Evolutionary conservation across 176 grass and related monocot genomes (phyloP).

Genomic region (Juncus inflexus): DNA sequence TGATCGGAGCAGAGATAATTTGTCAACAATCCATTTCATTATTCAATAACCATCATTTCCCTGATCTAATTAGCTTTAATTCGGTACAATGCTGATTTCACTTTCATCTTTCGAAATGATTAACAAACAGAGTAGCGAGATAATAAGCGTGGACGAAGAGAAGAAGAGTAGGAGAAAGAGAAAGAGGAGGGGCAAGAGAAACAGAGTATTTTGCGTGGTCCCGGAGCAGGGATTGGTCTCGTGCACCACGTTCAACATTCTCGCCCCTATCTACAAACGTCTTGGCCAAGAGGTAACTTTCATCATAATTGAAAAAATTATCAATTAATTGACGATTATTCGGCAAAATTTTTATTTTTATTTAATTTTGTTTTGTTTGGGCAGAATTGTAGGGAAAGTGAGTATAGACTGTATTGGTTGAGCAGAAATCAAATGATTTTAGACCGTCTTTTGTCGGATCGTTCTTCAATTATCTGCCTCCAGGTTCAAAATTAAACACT

Average conservation of each 20-base stretch:
- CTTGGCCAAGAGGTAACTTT: slow-evolving; percentile 35
- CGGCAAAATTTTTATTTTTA: not conserved
- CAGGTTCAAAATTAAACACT: slow-evolving; percentile 45
- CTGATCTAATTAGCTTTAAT: not conserved
- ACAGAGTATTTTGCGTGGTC: not conserved
- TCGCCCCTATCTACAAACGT: slow-evolving; percentile 54
- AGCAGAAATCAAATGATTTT: slow-evolving; percentile 81
- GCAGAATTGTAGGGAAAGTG: slow-evolving; percentile 79
- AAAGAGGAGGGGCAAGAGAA: slow-evolving; percentile 5
- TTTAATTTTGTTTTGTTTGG: slow-evolving; percentile 26
- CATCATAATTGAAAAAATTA: not conserved
- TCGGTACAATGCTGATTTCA: not conserved
- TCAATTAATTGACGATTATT: slow-evolving; percentile 1
- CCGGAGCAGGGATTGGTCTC: slow-evolving; percentile 25
- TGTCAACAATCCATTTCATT: no score
- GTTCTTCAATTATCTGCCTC: slow-evolving; percentile 88
- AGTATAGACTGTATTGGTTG: slow-evolving; percentile 63
- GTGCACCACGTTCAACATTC: slow-evolving; percentile 64
- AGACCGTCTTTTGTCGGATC: slow-evolving; percentile 57
- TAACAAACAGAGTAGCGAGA: not conserved
- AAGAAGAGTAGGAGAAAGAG: slow-evolving; percentile 24
- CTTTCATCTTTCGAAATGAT: not conserved
- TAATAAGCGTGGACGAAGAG: not conserved
- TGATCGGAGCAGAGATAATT: no score
- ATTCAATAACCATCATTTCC: no score